Evolutionary conservation across 768 basidiomycete genomes (phyloP).

Genomic region (Kwoniella newhampshirensis): DNA sequence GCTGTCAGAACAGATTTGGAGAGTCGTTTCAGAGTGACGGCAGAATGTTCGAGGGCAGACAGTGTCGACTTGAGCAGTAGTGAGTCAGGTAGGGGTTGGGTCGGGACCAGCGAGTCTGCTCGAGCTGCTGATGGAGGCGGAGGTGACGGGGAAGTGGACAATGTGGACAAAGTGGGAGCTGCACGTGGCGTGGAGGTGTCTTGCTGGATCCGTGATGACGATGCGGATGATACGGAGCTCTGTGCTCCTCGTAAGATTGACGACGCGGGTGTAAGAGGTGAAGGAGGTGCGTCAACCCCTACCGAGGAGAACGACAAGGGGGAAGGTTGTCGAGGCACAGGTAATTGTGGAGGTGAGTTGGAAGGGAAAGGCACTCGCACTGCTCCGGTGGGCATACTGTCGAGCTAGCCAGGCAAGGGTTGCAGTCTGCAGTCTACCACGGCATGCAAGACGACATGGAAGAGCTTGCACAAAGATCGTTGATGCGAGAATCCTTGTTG

Average conservation of each 20-base stretch:
- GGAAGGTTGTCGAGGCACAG: constrained; percentile 36
- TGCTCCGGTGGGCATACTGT: not conserved
- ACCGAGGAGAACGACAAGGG: constrained; percentile 29
- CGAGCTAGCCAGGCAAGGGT: too few relatives aligned
- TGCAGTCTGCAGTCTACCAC: too few relatives aligned
- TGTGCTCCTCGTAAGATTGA: constrained; percentile 7
- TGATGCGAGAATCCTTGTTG: too few relatives aligned
- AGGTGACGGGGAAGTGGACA: constrained; percentile 1
- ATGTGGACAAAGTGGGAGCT: constrained; percentile 3
- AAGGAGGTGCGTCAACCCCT: constrained; percentile 10
- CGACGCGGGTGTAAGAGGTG: constrained; percentile 15
- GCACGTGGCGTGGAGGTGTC: not conserved
- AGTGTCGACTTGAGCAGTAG: constrained; percentile 39
- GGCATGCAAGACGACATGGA: too few relatives aligned
- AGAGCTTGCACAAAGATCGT: too few relatives aligned
- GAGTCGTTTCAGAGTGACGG: constrained; percentile 36
- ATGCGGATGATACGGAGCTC: constrained; percentile 7
- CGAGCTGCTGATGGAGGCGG: not conserved
- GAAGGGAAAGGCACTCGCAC: constrained; percentile 2
- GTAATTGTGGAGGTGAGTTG: constrained; percentile 25
- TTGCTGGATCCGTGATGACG: constrained; percentile 2
- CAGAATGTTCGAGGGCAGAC: constrained; percentile 34
- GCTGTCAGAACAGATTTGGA: constrained; percentile 28
- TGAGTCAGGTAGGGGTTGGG: constrained; percentile 37
- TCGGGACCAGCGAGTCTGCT: constrained; percentile 17